Base-by-base conservation (phyloP, 208 protist genomes). In the Acanthamoeba lenticulata region DNA sequence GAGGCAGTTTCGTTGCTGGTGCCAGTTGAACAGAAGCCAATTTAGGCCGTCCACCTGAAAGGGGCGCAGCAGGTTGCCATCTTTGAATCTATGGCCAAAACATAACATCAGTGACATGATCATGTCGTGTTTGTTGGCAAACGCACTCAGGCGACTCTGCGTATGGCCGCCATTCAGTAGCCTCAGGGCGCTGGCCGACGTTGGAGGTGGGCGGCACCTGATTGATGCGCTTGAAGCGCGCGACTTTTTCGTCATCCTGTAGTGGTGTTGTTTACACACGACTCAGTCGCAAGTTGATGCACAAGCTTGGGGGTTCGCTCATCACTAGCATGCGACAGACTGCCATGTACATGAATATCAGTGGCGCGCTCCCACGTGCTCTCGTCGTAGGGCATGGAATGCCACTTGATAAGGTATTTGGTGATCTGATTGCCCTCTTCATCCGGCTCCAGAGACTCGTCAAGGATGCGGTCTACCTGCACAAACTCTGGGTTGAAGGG, bases 11-110 rank as follows among this genome's bases (percentile, higher is more conserved):
- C 97, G 97, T 38, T 97, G 95, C 29, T 96, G 7, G 36, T 90
- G 97, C 95, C 98, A 99, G 91, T 96, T 95, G 40, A 97, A 95
- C 5, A 98, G 86, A 27, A 99, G 92, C 95, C 98, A 99, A 93
- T 99, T 98, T 15, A 99, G 97, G 27, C 99, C 99, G 47, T 98
- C 97, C 27, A 99, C 52, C 96, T 99, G 99, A 90, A 99, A 99
- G 32, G 21, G 45, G 4, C 92, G n/a, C 38, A 94, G 79, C 32
- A n/a, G n/a, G 29, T 94, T 94, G 24, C 74, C 90, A 17, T 47
- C 45, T 24, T 94, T 81, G 72, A 88, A 94, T 11, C 90, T 94
- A n/a, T n/a, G n/a, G n/a, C n/a, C n/a, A n/a, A n/a, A n/a, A n/a
- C n/a, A n/a, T n/a, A n/a, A n/a, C n/a, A n/a, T n/a, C n/a, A n/a